phyloP scores from a whole-genome alignment of 495 filamentous ascomycete species.

The Penicillium dipodomyicola region DNA sequence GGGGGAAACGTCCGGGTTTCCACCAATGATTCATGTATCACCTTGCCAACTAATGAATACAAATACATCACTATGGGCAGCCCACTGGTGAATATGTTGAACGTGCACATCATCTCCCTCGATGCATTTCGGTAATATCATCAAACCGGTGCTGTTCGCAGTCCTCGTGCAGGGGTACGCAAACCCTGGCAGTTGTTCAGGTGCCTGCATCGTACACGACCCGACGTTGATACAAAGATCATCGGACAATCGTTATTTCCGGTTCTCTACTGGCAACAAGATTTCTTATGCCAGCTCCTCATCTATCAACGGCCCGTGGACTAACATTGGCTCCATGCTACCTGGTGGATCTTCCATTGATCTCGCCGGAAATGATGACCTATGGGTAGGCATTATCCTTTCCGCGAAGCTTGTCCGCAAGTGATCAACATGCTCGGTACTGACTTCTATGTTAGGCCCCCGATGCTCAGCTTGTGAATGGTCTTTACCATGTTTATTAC shows the following conservation, averaged over 20 bases:
- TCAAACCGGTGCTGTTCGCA: conserved; percentile 15
- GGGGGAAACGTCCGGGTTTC: not conserved
- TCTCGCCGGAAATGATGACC: conserved; percentile 56
- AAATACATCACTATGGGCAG: not conserved
- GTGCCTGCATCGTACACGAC: conserved; percentile 62
- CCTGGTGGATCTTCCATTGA: conserved; percentile 60
- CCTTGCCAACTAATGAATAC: not conserved
- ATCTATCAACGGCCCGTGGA: conserved; percentile 66
- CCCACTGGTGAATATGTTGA: not conserved
- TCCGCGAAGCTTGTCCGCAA: not conserved
- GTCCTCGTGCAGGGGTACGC: conserved; percentile 44
- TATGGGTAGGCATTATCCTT: conserved; percentile 53
- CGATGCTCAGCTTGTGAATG: conserved; percentile 55
- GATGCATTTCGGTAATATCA: conserved; percentile 12
- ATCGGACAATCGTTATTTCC: conserved; percentile 67
- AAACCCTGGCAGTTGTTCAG: conserved; percentile 57
- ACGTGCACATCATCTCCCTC: not conserved
- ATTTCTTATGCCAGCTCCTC: conserved; percentile 63
- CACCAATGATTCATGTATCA: conserved; percentile 8
- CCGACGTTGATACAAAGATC: conserved; percentile 60
- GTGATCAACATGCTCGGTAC: not conserved
- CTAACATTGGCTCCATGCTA: conserved; percentile 55
- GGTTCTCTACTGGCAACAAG: conserved; percentile 66
- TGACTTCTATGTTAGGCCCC: conserved; percentile 54
- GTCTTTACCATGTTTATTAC: conserved; percentile 69